Conservation (phyloP, 257 asterid genomes). For the Solanum medicagineum region DNA sequence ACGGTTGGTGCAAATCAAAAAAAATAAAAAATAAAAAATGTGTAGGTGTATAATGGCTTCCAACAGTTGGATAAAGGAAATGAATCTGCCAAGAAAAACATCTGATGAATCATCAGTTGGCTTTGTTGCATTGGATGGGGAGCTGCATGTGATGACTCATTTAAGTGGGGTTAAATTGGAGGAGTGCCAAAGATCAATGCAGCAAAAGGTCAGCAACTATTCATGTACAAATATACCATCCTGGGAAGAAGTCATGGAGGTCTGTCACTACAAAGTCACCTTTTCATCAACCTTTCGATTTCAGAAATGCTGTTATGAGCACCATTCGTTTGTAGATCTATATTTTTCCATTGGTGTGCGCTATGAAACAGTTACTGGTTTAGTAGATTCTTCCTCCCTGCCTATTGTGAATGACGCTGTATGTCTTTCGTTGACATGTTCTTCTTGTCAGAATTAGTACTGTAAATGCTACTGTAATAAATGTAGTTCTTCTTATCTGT, state of each 20-base stretch:
- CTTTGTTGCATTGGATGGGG: constrained; percentile 57
- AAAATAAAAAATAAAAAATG: no score
- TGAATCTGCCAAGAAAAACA: constrained; percentile 53
- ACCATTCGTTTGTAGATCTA: constrained; percentile 44
- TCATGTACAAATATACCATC: constrained; percentile 63
- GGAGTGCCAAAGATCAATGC: constrained; percentile 30
- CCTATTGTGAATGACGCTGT: background rate
- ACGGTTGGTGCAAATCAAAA: no score
- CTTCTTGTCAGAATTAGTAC: background rate
- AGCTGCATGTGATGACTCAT: constrained; percentile 50
- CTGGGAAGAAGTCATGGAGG: constrained; percentile 59
- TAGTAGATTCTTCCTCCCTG: background rate
- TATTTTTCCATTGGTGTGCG: background rate
- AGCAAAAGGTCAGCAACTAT: constrained; percentile 44
- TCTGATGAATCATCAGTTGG: constrained; percentile 53
- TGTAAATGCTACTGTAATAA: background rate
- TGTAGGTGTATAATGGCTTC: constrained; percentile 45
- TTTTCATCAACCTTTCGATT: constrained; percentile 42
- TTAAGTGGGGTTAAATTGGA: constrained; percentile 18
- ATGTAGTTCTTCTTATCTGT: background rate
- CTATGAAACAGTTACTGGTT: background rate
- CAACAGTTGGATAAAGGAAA: constrained; percentile 65
- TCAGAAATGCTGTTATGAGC: constrained; percentile 63
- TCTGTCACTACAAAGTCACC: constrained; percentile 51
- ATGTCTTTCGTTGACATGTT: background rate